Base-by-base conservation (phyloP, 1,284 basidiomycete species). In the Termitomyces sp. region DNA sequence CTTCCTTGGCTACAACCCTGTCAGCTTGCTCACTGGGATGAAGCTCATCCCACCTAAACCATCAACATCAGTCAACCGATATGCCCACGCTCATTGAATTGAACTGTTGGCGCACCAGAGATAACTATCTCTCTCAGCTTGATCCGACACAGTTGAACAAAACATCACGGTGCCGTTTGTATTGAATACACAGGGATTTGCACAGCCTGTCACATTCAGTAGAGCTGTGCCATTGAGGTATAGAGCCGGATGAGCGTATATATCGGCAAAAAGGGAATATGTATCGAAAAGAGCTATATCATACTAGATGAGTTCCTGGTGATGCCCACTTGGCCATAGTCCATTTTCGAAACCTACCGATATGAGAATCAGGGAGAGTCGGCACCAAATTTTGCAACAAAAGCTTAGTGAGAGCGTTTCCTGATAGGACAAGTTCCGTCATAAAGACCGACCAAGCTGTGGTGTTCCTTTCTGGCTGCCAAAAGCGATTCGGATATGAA, bases 151-250 rank as follows among this genome's bases (percentile, higher is more conserved):
- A 80, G 2, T 52, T 64, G 37, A 66, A 46, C 45, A 46, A 37
- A 9, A 46, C 37, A 46, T 28, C 34, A 46, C 66, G 1, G 61
- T 59, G 8, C 65, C 62, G 40, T 70, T 30, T 1, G 42, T 31
- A 37, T 51, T 43, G 63, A 72, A 79, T 6, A 79, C 69, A 57
- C 78, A 80, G 0, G 72, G 63, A 42, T 73, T 64, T 19, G 76
- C 68, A 13, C 71, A 67, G 1, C 78, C 78, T 0, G 77, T 82
- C 7, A 76, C 72, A 58, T 83, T 83, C 50, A 78, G 64, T 5
- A 80, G 77, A 1, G 72, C 79, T 3, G 80, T 83, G 11, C 81
- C 81, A 51, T 84, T 83, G 45, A 84, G 64, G 57, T 80, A 84
- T 11, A 63, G 54, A 4, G 66, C 59, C 2, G 81, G 81, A 47